Evolutionary conservation across 352 stramenopile genomes (phyloP), one percentile per base, ranked within the genome.

Genomic region (Detonula confervacea): DNA sequence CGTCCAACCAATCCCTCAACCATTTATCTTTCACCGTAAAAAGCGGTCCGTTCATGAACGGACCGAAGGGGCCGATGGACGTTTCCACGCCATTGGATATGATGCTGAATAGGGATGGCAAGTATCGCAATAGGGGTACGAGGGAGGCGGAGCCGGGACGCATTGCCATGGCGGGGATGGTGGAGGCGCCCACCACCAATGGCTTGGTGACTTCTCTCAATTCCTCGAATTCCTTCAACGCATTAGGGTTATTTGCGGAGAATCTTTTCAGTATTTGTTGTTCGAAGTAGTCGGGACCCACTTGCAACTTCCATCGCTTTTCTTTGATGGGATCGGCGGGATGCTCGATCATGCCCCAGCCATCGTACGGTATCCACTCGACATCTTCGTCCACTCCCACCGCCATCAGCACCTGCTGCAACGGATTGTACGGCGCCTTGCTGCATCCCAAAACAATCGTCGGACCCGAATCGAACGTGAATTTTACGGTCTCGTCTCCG

Each of bases 401-500:
- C 35, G 91, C 87, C 82, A 93, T 74, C 12, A 96, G 73, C 4
- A 96, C 86, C 77, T 95, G 90, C 25, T 90, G 80, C 46, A 96
- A 70, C 22, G 91, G 87, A 86, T 94, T 95, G 35, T 83, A 90
- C 25, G 87, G 88, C 49, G 81, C 56, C 49, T 72, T 73, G 9
- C 73, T 87, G 69, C 90, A 95, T 54, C 91, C 92, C 44, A 92
- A 61, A 35, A 95, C 82, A 56, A 95, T 93, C 14, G 87, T 95
- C 8, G 91, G 92, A 11, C 91, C 92, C 12, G 87, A 93, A 68
- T 96, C 92, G 80, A 96, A 95, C 14, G 83, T 91, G 72, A 94
- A 93, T 46, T 66, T 80, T 0, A 51, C 59, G 8, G 46, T 52
- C 42, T 61, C 49, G 51, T 59, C 63, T 1, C 46, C 57, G 25